phyloP scores from a whole-genome alignment of 2,329 filamentous ascomycete genomes.

The Aspergillus persii region DNA sequence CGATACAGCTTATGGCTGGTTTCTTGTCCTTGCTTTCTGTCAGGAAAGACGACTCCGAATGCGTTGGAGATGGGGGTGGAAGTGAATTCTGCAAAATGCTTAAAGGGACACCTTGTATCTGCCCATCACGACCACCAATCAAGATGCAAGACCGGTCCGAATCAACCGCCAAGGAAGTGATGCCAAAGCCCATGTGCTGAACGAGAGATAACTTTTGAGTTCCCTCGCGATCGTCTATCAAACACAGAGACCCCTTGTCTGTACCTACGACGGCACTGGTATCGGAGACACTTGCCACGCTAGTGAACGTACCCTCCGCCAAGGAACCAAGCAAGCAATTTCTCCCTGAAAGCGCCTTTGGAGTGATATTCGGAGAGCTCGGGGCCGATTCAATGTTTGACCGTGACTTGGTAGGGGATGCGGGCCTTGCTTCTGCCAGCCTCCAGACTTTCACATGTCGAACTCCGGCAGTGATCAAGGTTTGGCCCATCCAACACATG shows the following conservation, averaged over 20 bases:
- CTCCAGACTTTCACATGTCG: slow-evolving; percentile 94
- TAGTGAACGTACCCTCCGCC: slow-evolving; percentile 80
- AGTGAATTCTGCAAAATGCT: slow-evolving; percentile 32
- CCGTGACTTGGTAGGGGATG: slow-evolving; percentile 64
- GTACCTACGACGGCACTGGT: slow-evolving; percentile 78
- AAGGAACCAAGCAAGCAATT: slow-evolving; percentile 83
- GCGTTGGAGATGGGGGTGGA: slow-evolving; percentile 28
- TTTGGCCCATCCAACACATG: slow-evolving; percentile 88
- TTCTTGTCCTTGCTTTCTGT: slow-evolving; percentile 28
- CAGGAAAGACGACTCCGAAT: slow-evolving; percentile 19
- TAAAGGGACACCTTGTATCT: slow-evolving; percentile 49
- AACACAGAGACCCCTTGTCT: slow-evolving; percentile 83
- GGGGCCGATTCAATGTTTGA: slow-evolving; percentile 41
- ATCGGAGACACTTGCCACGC: slow-evolving; percentile 69
- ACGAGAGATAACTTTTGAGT: slow-evolving; percentile 69
- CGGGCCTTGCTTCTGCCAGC: slow-evolving; percentile 63
- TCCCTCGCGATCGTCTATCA: slow-evolving; percentile 73
- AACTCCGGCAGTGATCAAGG: slow-evolving; percentile 80
- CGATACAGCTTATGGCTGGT: slow-evolving; percentile 61
- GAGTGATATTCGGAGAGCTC: slow-evolving; percentile 43
- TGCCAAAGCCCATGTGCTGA: slow-evolving; percentile 63
- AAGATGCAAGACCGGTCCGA: slow-evolving; percentile 58
- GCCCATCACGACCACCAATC: slow-evolving; percentile 66
- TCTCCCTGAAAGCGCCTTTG: slow-evolving; percentile 75
- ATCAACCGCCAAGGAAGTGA: slow-evolving; percentile 65